Evolutionary conservation across 2,329 filamentous ascomycete species (phyloP), one percentile per base, ranked within the genome.

Genomic region (Teratosphaeria pseudoeucalypti): DNA sequence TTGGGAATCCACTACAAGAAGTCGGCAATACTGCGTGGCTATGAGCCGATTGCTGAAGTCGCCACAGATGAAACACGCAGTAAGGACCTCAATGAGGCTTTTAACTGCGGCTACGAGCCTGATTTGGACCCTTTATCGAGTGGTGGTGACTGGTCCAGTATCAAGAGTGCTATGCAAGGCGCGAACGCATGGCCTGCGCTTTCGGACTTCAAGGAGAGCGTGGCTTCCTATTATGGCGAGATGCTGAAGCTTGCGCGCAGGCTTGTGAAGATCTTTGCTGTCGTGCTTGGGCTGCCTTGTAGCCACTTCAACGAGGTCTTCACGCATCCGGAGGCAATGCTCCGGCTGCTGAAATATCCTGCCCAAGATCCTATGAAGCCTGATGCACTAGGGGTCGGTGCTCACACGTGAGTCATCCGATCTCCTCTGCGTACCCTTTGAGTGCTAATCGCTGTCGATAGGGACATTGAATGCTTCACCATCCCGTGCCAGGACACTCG

Each of bases 31-130:
- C 10, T 78, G 83, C 64, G 92, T 90, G 75, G 79, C 85, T 69
- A 76, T 76, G 49, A 76, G 90, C 56, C 78, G 77, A 67, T 92
- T 87, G 88, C 85, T 54, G 88, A 91, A 73, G 91, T 90, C 73
- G 82, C 85, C 11, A 84, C 81, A 19, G 78, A 80, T 56, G 72
- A 84, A 32, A 75, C 72, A 12, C 81, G 87, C 67, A 73, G 71
- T 11, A 68, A 71, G 16, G 83, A 83, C n/a, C 79, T 89, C 49
- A 66, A 63, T 29, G 65, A 67, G 55, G 64, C 63, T 6, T 67
- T 67, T 62, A 67, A 66, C 49, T 67, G 64, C 32, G 65, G 63
- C 14, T 66, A 66, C 43, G 63, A 67, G 54, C 53, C 58, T n/a
- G 57, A 58, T 14, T 58, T 66, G 10, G 65, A 67, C 57, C 61